Evolutionary conservation across 2,329 filamentous ascomycete species (phyloP).

Genomic region (Clathrospora elynae): DNA sequence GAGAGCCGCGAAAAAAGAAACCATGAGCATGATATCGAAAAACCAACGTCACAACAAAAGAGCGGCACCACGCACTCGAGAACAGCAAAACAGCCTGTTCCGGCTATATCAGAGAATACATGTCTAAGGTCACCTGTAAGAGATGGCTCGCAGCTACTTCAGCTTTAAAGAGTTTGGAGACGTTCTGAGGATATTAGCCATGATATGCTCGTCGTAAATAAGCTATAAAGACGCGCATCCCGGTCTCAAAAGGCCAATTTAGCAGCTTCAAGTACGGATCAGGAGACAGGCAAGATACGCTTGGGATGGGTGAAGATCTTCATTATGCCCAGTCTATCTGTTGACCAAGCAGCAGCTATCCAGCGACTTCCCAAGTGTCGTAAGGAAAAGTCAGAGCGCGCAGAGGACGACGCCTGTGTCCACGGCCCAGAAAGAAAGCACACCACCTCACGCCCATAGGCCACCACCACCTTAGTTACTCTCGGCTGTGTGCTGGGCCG

Average conservation of each 20-base stretch:
- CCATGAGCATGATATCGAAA: not conserved
- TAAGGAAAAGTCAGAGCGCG: not conserved
- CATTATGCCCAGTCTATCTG: not conserved
- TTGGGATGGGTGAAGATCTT: not conserved
- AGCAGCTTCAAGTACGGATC: too few species aligned
- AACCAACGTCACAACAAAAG: not conserved
- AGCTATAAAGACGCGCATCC: too few species aligned
- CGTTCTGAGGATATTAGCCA: too few species aligned
- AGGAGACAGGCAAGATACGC: too few species aligned
- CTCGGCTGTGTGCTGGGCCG: not conserved
- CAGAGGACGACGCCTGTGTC: not conserved
- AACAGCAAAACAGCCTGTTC: not conserved
- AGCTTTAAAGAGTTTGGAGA: too few species aligned
- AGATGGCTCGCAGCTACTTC: too few species aligned
- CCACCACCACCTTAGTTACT: too few species aligned
- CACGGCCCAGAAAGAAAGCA: too few species aligned
- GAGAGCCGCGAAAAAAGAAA: not conserved
- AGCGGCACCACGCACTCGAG: not conserved
- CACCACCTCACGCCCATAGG: not conserved
- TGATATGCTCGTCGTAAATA: too few species aligned
- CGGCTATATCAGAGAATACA: not conserved
- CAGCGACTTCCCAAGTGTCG: not conserved
- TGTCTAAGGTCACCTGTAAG: too few species aligned
- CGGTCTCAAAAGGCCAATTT: too few species aligned
- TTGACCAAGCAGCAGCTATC: not conserved